These are phyloP conservation scores for Pestalotiopsis sp. DNA, from an alignment of 2,329 filamentous ascomycete genomes.

Conservation along the genomic window DNA sequence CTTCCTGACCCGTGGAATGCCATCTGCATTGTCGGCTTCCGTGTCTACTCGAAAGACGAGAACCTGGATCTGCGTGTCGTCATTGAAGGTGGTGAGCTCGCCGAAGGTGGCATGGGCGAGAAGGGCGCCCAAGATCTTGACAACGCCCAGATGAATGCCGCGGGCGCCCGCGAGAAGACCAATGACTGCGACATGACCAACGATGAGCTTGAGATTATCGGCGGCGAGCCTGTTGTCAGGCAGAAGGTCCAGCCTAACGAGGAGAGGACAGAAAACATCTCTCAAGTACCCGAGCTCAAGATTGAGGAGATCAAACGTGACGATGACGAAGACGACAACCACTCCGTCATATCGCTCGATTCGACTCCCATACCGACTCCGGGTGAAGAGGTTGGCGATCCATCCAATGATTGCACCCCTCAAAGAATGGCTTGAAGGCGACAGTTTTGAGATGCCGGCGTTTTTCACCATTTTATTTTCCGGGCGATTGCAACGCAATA, in stretches of 20 bases:
- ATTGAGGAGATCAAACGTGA: neutral
- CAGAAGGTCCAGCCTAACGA: neutral
- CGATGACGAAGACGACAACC: slow-evolving; percentile 4
- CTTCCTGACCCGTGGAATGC: slow-evolving; percentile 42
- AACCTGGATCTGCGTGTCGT: slow-evolving; percentile 54
- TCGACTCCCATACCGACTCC: neutral
- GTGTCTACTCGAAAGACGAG: slow-evolving; percentile 45
- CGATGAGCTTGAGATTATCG: slow-evolving; percentile 32
- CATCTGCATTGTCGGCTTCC: slow-evolving; percentile 40
- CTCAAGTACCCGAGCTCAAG: neutral
- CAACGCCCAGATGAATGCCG: slow-evolving; percentile 57
- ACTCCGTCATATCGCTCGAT: slow-evolving; percentile 3
- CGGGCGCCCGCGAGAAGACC: slow-evolving; percentile 41
- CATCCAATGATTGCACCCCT: slow-evolving; percentile 6
- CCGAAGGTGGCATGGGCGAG: slow-evolving; percentile 57
- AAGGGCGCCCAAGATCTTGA: slow-evolving; percentile 57
- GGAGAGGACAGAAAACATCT: neutral
- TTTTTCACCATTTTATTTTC: neutral
- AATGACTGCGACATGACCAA: slow-evolving; percentile 25
- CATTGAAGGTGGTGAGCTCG: slow-evolving; percentile 54
- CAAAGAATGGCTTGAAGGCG: neutral
- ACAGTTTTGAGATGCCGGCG: neutral
- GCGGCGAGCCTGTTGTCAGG: slow-evolving; percentile 22
- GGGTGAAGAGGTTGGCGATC: slow-evolving; percentile 5
- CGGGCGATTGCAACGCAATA: neutral